Evolutionary conservation across 2,329 filamentous ascomycete species (phyloP), one percentile per base, ranked within the genome.

Genomic region (Nectriaceae sp.): DNA sequence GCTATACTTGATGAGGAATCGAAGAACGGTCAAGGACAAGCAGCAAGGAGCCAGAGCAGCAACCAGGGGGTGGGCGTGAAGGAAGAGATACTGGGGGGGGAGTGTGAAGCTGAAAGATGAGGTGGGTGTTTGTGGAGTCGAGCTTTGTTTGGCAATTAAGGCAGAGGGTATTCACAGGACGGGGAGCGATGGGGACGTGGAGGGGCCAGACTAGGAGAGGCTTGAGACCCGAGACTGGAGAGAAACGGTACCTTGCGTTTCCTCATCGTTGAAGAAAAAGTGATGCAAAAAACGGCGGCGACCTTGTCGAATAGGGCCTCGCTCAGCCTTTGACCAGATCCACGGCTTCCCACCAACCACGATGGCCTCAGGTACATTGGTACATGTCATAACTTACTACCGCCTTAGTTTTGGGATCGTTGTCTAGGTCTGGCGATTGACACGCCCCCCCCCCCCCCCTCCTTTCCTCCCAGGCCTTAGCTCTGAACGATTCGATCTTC

Each of bases 71-170:
- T 46, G 49, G 55, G 29, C 26, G 31, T 46, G 33, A 39, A 29
- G 21, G 35, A 46, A 52, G 42, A 52, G 55, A 46, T 54, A 18
- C 29, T 19, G 26, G 35, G 48, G 48, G 45, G 44, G 29, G 21
- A 44, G 41, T 44, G 53, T 50, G 35, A 53, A 51, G 36, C 40
- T 29, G 33, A 44, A 44, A 42, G 46, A 40, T 24, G 46, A 53
- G 53, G 52, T 49, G 48, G 50, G 51, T 41, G 49, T 43, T 55
- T 43, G 55, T 59, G 57, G 56, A 49, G 55, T 52, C 48, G 39
- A 50, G 16, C 16, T 46, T 40, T 50, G 59, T 59, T 61, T 62
- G 54, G 49, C 44, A 61, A 62, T 62, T 61, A 61, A 62, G 56
- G 59, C 56, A 61, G 43, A 60, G 53, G 41, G 37, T 44, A 60